Evolutionary conservation across 306 rosid genomes (phyloP).

Genomic region (Fragaria vesca): DNA sequence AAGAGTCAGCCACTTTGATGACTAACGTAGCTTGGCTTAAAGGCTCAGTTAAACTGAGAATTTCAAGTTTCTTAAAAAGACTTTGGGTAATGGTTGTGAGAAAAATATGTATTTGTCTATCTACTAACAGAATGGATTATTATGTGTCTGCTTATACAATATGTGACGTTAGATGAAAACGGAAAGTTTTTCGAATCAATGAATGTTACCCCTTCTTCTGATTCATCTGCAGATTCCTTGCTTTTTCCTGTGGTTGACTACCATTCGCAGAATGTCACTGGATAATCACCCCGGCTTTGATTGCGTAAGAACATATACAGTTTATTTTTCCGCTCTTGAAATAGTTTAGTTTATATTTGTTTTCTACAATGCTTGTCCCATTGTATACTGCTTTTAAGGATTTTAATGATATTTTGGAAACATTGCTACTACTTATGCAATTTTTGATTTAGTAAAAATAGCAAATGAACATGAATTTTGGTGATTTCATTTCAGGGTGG

Average conservation of each 20-base stretch:
- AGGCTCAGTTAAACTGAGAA: neutral
- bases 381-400: neutral
- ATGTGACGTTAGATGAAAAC: conserved; percentile 4
- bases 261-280: conserved; percentile 84
- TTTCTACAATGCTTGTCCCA: neutral
- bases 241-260: conserved; percentile 79
- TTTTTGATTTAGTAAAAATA: neutral
- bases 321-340: neutral
- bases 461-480: conserved; percentile 8
- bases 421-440: neutral
- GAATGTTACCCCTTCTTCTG: conserved; percentile 14
- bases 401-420: neutral
- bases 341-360: conserved; percentile 5
- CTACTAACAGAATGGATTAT: neutral
- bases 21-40: neutral
- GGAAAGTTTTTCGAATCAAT: neutral
- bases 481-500: conserved; percentile 71
- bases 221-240: conserved; percentile 71
- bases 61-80: neutral
- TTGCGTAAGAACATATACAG: conserved; percentile 47
- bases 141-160: neutral
- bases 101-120: neutral
- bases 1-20: neutral
- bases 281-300: conserved; percentile 78
- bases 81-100: neutral